Evolutionary conservation across 495 filamentous ascomycete species (phyloP).

Genomic region (Bathelium albidoporum): DNA sequence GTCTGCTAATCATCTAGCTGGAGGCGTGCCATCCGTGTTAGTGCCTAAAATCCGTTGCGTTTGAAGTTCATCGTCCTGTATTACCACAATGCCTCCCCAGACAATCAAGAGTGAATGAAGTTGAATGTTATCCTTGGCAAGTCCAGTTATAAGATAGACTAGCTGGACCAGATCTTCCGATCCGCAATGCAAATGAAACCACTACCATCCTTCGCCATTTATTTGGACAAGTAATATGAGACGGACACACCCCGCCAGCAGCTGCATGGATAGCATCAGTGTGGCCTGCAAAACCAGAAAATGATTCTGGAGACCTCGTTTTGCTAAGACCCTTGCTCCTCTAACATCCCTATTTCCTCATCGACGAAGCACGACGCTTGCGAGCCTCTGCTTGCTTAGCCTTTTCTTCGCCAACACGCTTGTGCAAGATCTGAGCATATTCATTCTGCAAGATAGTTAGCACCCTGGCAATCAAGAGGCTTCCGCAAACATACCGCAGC

Average conservation of each 20-base stretch:
- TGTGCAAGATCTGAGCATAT: conserved; percentile 85
- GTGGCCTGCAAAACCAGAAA: no score
- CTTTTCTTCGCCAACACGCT: conserved; percentile 92
- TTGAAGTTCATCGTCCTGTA: neutral
- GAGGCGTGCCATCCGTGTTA: no score
- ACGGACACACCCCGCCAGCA: neutral
- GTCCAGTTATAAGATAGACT: neutral
- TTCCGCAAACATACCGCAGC: conserved; percentile 69
- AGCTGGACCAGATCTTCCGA: neutral
- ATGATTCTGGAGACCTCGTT: no score
- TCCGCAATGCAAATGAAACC: neutral
- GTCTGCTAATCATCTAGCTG: conserved; percentile 33
- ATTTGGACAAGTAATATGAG: neutral
- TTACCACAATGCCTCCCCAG: no score
- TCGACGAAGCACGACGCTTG: conserved; percentile 92
- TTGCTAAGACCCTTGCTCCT: neutral
- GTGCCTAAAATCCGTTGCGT: neutral
- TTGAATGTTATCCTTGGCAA: neutral
- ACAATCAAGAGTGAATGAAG: neutral
- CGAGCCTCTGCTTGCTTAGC: conserved; percentile 78
- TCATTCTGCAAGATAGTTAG: conserved; percentile 54
- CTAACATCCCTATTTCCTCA: conserved; percentile 59
- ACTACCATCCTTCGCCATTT: neutral
- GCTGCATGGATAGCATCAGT: neutral
- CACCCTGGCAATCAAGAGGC: neutral